Percentiles rank a stretch among this genome's conserved stretches.
Conservation (phyloP, 768 basidiomycete genomes). For the Chiua virens region DNA sequence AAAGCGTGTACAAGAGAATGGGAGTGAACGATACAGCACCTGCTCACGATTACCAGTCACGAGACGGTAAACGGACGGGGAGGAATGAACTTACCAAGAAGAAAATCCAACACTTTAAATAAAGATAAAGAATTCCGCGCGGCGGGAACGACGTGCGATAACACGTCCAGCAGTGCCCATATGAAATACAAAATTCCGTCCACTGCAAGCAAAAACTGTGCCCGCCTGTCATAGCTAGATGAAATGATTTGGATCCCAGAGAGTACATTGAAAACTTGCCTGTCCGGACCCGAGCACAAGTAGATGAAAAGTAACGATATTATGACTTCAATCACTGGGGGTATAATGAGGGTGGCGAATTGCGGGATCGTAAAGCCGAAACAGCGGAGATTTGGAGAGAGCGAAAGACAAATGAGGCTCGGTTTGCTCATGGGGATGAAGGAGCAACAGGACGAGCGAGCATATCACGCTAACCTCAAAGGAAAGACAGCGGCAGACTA, state of each 20-base stretch:
- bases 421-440: slow-evolving; percentile 34
- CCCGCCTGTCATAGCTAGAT: slow-evolving; percentile 34
- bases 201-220: slow-evolving; percentile 55
- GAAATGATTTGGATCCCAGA: neutral
- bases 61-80: neutral
- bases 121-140: slow-evolving; percentile 43
- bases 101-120: slow-evolving; percentile 56
- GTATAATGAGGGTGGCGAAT: slow-evolving; percentile 55
- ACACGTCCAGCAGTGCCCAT: slow-evolving; percentile 59
- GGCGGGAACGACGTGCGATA: slow-evolving; percentile 56
- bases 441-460: slow-evolving; percentile 22
- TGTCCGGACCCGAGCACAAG: slow-evolving; percentile 45
- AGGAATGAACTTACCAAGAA: slow-evolving; percentile 57
- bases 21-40: slow-evolving; percentile 64
- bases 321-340: slow-evolving; percentile 61
- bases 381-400: slow-evolving; percentile 72
- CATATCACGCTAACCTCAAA: slow-evolving; percentile 35
- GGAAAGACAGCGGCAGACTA: slow-evolving; percentile 44
- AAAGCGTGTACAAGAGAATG: slow-evolving; percentile 60
- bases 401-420: slow-evolving; percentile 65
- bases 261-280: slow-evolving; percentile 38
- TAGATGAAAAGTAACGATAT: slow-evolving; percentile 55
- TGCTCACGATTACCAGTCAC: slow-evolving; percentile 5
- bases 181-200: slow-evolving; percentile 64
- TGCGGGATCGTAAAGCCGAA: slow-evolving; percentile 48